Evolutionary conservation across 2,329 filamentous ascomycete species (phyloP).

Genomic region (Fusarium proliferatum): DNA sequence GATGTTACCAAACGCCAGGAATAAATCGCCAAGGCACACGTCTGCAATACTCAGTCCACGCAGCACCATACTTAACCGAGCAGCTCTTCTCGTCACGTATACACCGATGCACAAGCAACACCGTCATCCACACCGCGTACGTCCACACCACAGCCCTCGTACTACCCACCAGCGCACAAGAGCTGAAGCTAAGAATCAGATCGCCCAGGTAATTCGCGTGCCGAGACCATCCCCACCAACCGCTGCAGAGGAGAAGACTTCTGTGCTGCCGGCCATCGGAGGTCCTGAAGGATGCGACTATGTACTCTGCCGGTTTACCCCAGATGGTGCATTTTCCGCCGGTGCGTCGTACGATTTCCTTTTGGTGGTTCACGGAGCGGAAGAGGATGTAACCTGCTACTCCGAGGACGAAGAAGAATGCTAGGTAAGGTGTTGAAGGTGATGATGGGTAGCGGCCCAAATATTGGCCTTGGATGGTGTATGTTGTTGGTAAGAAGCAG

Average conservation of each 20-base stretch:
- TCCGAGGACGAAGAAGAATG: conserved; percentile 36
- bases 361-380: conserved; percentile 58
- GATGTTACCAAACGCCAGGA: conserved; percentile 46
- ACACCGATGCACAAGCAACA: conserved; percentile 58
- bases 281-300: conserved; percentile 54
- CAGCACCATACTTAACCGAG: conserved; percentile 56
- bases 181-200: conserved; percentile 49
- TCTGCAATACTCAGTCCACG: conserved; percentile 57
- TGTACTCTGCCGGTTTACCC: conserved; percentile 54
- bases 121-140: conserved; percentile 58
- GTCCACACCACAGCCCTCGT: conserved; percentile 55
- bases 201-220: conserved; percentile 48
- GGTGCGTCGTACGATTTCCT: conserved; percentile 54
- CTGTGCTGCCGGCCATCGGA: conserved; percentile 55
- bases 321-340: conserved; percentile 56
- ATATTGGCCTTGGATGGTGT: conserved; percentile 61
- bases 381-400: conserved; percentile 56
- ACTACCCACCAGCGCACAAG: conserved; percentile 55
- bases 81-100: conserved; percentile 58
- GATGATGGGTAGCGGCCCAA: conserved; percentile 54
- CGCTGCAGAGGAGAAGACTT: conserved; percentile 44
- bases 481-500: conserved; percentile 58
- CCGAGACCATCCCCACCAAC: conserved; percentile 48
- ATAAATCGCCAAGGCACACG: conserved; percentile 56
- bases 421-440: conserved; percentile 40